Conservation (phyloP, 2,329 filamentous ascomycete species). For the Diaporthe sp. region DNA sequence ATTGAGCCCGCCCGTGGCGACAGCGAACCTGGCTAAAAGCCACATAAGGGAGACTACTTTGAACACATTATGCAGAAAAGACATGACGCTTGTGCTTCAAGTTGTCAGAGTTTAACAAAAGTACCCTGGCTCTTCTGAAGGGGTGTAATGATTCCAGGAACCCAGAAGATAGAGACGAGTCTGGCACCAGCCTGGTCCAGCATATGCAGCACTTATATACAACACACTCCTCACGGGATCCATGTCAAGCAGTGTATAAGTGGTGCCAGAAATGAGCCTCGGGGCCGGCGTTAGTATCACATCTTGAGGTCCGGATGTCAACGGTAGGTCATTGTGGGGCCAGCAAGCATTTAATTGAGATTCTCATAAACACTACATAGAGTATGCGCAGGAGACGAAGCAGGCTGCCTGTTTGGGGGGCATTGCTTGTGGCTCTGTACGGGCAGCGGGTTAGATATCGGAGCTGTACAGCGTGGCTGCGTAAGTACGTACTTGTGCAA, state of each 20-base stretch:
- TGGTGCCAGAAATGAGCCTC: neutral
- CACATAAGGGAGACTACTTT: neutral
- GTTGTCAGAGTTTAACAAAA: too few species aligned
- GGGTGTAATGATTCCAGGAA: neutral
- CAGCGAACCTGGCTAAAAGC: neutral
- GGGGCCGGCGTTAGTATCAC: neutral
- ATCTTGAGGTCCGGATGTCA: neutral
- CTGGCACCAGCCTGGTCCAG: neutral
- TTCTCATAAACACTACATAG: neutral
- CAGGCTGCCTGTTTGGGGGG: neutral
- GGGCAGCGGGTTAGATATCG: neutral
- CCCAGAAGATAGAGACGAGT: too few species aligned
- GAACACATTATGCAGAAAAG: neutral
- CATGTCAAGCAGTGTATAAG: too few species aligned
- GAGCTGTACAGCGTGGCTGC: neutral
- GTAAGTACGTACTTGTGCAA: neutral
- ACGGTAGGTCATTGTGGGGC: neutral
- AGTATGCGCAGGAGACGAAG: neutral
- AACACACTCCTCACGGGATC: neutral
- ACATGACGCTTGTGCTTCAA: neutral
- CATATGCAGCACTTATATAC: neutral
- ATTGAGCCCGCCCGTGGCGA: conserved; percentile 36
- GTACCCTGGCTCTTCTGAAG: neutral
- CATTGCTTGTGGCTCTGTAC: neutral
- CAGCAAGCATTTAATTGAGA: neutral